Evolutionary conservation across 1,139 yeast genomes (phyloP).

Genomic region (Hemisphaericaspora xylofermentans): DNA sequence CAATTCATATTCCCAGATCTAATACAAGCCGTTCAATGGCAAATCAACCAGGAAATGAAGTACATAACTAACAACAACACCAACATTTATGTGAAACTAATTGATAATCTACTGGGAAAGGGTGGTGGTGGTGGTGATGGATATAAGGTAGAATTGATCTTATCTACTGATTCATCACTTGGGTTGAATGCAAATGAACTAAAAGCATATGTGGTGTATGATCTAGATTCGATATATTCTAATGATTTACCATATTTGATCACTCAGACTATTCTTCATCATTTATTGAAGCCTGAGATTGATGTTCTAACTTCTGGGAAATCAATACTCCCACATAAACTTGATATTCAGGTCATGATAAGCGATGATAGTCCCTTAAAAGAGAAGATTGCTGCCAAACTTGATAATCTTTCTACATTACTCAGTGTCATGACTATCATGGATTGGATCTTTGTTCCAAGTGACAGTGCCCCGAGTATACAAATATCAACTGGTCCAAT

Average conservation of each 20-base stretch:
- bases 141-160: constrained; percentile 24
- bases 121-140: neutral
- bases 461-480: neutral
- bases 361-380: too few relatives aligned
- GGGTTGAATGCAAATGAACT: constrained; percentile 39
- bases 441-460: neutral
- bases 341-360: neutral
- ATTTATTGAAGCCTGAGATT: constrained; percentile 14
- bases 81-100: constrained; percentile 17
- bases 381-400: too few relatives aligned
- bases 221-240: constrained; percentile 29
- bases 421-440: neutral
- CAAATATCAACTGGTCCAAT: neutral
- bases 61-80: constrained; percentile 9
- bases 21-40: constrained; percentile 41
- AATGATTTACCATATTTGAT: constrained; percentile 44
- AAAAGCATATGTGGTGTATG: constrained; percentile 37
- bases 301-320: neutral
- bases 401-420: neutral
- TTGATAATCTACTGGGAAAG: constrained; percentile 19
- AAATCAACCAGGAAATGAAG: constrained; percentile 28
- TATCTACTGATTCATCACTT: constrained; percentile 33
- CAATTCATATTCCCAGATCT: constrained; percentile 51
- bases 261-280: constrained; percentile 35
- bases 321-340: neutral